Percentiles rank a stretch among this genome's conserved stretches.
phyloP scores from a whole-genome alignment of 257 asterid species.

The Jasminum sambac region DNA sequence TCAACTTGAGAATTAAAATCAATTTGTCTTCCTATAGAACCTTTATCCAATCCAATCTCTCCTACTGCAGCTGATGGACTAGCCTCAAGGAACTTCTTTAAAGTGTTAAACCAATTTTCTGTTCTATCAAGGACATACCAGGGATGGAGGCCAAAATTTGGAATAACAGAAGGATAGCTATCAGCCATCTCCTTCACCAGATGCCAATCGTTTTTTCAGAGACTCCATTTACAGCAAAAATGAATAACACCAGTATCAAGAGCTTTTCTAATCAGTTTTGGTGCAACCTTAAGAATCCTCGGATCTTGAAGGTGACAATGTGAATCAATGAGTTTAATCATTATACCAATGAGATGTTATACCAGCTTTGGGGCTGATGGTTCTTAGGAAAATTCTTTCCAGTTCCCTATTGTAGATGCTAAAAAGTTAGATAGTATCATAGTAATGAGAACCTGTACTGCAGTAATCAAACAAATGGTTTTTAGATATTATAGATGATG shows the following conservation, averaged over 20 bases:
- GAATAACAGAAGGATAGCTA: slow-evolving; percentile 60
- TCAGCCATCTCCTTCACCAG: slow-evolving; percentile 81
- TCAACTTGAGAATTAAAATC: slow-evolving; percentile 75
- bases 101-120: slow-evolving; percentile 60
- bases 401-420: neutral
- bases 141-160: slow-evolving; percentile 89
- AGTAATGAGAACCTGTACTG: neutral
- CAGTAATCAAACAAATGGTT: neutral
- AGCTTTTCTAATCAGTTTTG: slow-evolving; percentile 58
- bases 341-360: slow-evolving; percentile 3
- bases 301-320: slow-evolving; percentile 98
- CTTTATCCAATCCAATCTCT: slow-evolving; percentile 96
- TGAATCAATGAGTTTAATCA: slow-evolving; percentile 81
- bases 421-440: no score
- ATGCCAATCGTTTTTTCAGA: slow-evolving; percentile 92
- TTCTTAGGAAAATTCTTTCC: neutral
- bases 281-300: slow-evolving; percentile 48
- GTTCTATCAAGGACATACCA: slow-evolving; percentile 75
- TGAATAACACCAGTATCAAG: slow-evolving; percentile 66
- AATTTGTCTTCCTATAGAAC: slow-evolving; percentile 61
- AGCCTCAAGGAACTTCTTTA: slow-evolving; percentile 56
- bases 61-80: slow-evolving; percentile 92
- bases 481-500: neutral
- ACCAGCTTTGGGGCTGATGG: neutral
- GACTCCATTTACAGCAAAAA: slow-evolving; percentile 87